Evolutionary conservation across 345 rosid species (phyloP).

Genomic region (Lepidium africanum): DNA sequence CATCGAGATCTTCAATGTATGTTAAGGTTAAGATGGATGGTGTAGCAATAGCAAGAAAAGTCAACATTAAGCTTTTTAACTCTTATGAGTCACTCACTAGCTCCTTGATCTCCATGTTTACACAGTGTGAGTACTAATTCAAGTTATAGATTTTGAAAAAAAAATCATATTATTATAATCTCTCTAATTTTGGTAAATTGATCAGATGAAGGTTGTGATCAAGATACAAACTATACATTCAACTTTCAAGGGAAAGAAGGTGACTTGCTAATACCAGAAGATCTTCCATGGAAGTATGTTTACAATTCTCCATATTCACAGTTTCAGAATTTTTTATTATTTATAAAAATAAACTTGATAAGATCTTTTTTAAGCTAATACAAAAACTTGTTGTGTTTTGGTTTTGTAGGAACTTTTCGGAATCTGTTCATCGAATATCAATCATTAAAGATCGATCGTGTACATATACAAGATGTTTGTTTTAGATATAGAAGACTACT

Average conservation of each 20-base stretch:
- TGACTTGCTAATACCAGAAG: constrained; percentile 48
- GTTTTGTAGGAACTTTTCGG: constrained; percentile 39
- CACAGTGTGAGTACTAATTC: constrained; percentile 28
- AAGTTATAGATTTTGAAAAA: not conserved
- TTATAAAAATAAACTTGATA: too few relatives aligned
- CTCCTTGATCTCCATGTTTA: constrained; percentile 48
- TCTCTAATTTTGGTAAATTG: not conserved
- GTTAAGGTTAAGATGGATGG: constrained; percentile 81
- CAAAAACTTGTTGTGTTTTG: not conserved
- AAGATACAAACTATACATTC: constrained; percentile 27
- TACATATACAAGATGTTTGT: constrained; percentile 12
- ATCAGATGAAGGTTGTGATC: constrained; percentile 14
- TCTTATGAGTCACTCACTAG: constrained; percentile 40
- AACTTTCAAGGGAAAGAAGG: constrained; percentile 59
- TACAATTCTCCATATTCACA: not conserved
- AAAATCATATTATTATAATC: too few relatives aligned
- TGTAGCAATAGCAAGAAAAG: constrained; percentile 50
- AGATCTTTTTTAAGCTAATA: too few relatives aligned
- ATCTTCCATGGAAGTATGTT: constrained; percentile 69
- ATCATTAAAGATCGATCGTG: constrained; percentile 26
- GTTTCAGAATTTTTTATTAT: too few relatives aligned
- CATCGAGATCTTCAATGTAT: constrained; percentile 24
- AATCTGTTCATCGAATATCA: constrained; percentile 40
- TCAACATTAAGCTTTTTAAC: constrained; percentile 38
- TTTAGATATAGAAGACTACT: not conserved